Evolutionary conservation across 768 basidiomycete species (phyloP).

Genomic region (Auricularia sp.): DNA sequence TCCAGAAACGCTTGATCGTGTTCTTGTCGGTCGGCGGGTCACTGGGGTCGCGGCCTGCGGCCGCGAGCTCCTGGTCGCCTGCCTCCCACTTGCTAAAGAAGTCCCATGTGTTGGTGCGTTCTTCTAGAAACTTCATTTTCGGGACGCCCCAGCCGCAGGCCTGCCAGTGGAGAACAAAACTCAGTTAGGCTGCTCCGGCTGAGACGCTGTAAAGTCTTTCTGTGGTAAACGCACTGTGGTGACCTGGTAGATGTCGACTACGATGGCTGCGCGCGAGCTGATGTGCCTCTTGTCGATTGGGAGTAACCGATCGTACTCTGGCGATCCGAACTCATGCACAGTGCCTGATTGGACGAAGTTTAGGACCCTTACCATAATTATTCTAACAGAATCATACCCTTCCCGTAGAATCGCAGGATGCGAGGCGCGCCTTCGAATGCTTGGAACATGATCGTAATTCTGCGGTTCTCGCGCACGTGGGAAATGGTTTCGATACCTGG

Average conservation of each 20-base stretch:
- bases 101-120: not conserved
- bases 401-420: slow-evolving; percentile 52
- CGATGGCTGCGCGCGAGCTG: slow-evolving; percentile 52
- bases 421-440: slow-evolving; percentile 52
- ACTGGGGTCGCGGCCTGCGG: not conserved
- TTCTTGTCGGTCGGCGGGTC: not conserved
- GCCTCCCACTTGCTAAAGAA: not conserved
- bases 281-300: slow-evolving; percentile 24
- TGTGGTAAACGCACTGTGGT: slow-evolving; percentile 26
- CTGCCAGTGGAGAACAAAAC: not conserved
- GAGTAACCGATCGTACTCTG: slow-evolving; percentile 38
- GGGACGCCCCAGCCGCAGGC: not conserved
- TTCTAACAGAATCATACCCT: slow-evolving; percentile 24
- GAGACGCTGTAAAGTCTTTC: not conserved
- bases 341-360: slow-evolving; percentile 29
- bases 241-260: slow-evolving; percentile 57
- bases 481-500: slow-evolving; percentile 49
- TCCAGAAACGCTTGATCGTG: not conserved
- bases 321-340: slow-evolving; percentile 52
- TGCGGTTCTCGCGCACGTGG: slow-evolving; percentile 52
- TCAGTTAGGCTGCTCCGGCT: not conserved
- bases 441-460: slow-evolving; percentile 52
- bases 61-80: not conserved
- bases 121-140: not conserved
- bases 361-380: not conserved